Evolutionary conservation across 305 asterid species (phyloP).

Genomic region (Fraxinus paxiana): DNA sequence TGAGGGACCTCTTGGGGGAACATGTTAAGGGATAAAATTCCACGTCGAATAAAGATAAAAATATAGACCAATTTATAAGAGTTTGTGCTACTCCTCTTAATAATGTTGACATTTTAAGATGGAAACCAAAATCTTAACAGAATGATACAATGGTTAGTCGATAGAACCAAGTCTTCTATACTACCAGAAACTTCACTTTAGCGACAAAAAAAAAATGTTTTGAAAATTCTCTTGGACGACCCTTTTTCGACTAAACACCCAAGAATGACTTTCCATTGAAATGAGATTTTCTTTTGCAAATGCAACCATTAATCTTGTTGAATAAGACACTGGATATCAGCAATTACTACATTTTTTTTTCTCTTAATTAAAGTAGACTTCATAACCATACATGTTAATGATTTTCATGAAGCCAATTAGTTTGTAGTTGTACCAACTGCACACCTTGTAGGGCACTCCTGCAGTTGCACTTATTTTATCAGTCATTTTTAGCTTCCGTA

Average conservation of each 20-base stretch:
- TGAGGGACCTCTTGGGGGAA: too few relatives aligned
- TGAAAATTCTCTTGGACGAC: not conserved
- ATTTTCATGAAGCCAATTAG: slow-evolving; percentile 19
- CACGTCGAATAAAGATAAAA: too few relatives aligned
- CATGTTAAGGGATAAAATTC: too few relatives aligned
- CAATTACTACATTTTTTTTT: not conserved
- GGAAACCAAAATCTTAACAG: too few relatives aligned
- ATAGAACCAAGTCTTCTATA: not conserved
- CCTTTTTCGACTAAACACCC: not conserved
- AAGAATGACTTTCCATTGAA: not conserved
- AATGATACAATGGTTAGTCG: not conserved
- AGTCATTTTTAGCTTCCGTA: not conserved
- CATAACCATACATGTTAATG: slow-evolving; percentile 23
- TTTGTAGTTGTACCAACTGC: slow-evolving; percentile 45
- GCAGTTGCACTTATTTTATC: not conserved
- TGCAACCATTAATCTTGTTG: slow-evolving; percentile 21
- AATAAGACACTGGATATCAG: slow-evolving; percentile 14
- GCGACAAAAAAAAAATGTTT: not conserved
- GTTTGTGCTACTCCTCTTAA: too few relatives aligned
- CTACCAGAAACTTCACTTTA: not conserved
- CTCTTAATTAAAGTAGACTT: slow-evolving; percentile 5
- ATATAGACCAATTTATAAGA: too few relatives aligned
- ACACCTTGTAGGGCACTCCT: slow-evolving; percentile 28
- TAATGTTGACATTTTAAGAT: too few relatives aligned
- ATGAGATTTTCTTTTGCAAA: not conserved